phyloP scores from a whole-genome alignment of 2,329 filamentous ascomycete species.

The Alternaria sp. region DNA sequence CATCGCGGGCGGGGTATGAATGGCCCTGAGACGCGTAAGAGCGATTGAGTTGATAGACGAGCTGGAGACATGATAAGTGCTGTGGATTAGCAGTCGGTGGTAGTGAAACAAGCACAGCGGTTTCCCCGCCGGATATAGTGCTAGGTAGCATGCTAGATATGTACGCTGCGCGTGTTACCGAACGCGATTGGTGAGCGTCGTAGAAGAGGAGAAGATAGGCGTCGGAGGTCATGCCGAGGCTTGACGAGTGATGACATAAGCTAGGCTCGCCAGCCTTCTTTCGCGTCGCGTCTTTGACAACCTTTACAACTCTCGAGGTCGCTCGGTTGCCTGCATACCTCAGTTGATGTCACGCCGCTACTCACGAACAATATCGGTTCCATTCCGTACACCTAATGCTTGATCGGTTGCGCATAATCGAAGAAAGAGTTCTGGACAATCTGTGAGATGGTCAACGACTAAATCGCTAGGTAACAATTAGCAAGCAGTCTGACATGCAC shows the following conservation, averaged over 20 bases:
- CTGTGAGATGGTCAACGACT: neutral
- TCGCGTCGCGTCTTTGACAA: neutral
- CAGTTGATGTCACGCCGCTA: no score
- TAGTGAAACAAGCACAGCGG: neutral
- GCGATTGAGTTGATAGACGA: neutral
- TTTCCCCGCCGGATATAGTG: constrained; percentile 8
- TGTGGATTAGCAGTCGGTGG: constrained; percentile 1
- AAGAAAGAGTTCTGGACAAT: neutral
- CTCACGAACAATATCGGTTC: no score
- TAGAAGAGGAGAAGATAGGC: neutral
- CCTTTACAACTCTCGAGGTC: neutral
- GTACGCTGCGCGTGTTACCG: neutral
- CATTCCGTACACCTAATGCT: no score
- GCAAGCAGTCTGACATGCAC: no score
- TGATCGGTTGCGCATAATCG: neutral
- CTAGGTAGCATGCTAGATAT: neutral
- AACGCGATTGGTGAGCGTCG: constrained; percentile 3
- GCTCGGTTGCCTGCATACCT: no score
- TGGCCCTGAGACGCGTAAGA: neutral
- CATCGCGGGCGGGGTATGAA: neutral
- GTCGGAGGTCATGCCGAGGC: constrained; percentile 1
- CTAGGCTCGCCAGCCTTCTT: neutral
- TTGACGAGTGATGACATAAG: neutral
- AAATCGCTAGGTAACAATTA: neutral
- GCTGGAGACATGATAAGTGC: constrained; percentile 20